phyloP scores from a whole-genome alignment of 2,329 filamentous ascomycete species.

The Colletotrichum sublineola region DNA sequence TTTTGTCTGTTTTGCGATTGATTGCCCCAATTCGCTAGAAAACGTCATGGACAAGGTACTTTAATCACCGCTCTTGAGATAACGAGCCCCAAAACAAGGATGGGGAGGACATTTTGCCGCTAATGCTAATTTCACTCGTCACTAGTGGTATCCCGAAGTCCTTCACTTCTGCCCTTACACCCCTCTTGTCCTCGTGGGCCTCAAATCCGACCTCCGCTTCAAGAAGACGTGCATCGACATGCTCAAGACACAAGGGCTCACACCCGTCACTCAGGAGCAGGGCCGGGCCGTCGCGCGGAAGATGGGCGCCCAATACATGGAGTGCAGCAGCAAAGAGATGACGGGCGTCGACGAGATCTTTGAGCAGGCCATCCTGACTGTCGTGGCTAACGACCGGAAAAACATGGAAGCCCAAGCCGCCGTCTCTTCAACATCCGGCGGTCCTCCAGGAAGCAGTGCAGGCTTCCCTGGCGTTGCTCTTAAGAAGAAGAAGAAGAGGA shows the following conservation, averaged over 20 bases:
- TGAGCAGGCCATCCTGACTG: conserved; percentile 88
- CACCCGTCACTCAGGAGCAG: conserved; percentile 92
- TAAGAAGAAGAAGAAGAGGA: conserved; percentile 88
- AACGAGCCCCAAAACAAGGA: conserved; percentile 19
- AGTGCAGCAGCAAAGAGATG: conserved; percentile 99
- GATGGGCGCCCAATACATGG: conserved; percentile 96
- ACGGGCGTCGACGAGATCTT: conserved; percentile 97
- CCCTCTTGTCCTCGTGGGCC: conserved; percentile 92
- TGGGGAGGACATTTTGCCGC: conserved; percentile 27
- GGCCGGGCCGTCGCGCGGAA: conserved; percentile 88
- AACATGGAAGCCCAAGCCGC: conserved; percentile 67
- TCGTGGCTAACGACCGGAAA: conserved; percentile 83
- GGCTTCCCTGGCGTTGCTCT: conserved; percentile 59
- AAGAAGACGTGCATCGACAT: conserved; percentile 99
- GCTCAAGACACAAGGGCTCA: conserved; percentile 96
- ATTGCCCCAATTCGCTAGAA: conserved; percentile 97
- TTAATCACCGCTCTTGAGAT: conserved; percentile 22
- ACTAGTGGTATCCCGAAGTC: conserved; percentile 98
- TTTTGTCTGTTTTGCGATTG: conserved; percentile 99
- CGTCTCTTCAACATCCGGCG: conserved; percentile 52
- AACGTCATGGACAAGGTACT: conserved; percentile 98
- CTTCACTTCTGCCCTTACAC: conserved; percentile 99
- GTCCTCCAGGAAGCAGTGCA: conserved; percentile 50
- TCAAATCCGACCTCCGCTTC: conserved; percentile 95
- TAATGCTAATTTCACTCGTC: conserved; percentile 47